phyloP scores from a whole-genome alignment of 768 basidiomycete species.

The Trametes gibbosa region DNA sequence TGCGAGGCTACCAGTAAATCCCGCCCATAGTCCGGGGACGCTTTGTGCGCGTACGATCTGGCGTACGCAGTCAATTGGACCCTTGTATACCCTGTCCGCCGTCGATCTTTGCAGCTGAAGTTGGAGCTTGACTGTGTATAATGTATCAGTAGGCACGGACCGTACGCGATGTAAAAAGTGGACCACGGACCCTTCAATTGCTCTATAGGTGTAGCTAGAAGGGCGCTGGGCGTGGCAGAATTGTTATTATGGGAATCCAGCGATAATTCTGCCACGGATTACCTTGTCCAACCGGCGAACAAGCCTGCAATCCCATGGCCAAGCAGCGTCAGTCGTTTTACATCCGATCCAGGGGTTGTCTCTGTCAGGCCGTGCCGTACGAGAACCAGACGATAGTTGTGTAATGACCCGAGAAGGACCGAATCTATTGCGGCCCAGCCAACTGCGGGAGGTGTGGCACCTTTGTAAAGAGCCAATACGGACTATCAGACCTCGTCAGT shows the following conservation, averaged over 20 bases:
- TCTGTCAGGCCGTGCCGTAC: constrained; percentile 54
- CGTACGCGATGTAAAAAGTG: neutral
- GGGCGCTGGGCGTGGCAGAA: constrained; percentile 41
- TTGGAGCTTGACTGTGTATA: constrained; percentile 54
- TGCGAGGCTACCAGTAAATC: constrained; percentile 68
- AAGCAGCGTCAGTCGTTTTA: constrained; percentile 53
- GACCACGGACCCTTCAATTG: constrained; percentile 54
- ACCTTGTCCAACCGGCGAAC: constrained; percentile 71
- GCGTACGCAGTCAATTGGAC: constrained; percentile 62
- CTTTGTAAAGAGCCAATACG: constrained; percentile 67
- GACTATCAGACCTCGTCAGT: constrained; percentile 37
- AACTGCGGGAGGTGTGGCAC: constrained; percentile 67
- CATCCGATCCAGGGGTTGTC: constrained; percentile 39
- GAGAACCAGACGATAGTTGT: constrained; percentile 67
- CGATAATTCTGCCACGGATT: neutral
- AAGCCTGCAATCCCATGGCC: constrained; percentile 69
- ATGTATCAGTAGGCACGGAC: neutral
- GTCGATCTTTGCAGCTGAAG: constrained; percentile 55
- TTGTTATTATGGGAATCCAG: neutral
- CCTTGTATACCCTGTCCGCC: constrained; percentile 56
- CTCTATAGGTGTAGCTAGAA: constrained; percentile 76
- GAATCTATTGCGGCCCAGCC: constrained; percentile 77
- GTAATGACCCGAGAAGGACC: constrained; percentile 63
- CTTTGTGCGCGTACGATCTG: constrained; percentile 66
- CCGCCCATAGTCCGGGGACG: constrained; percentile 66